Percentiles rank a stretch among this genome's conserved stretches.
These are phyloP conservation scores for Jamesozyma rosinii DNA, from an alignment of 805 yeast genomes.

Conservation along the genomic window DNA sequence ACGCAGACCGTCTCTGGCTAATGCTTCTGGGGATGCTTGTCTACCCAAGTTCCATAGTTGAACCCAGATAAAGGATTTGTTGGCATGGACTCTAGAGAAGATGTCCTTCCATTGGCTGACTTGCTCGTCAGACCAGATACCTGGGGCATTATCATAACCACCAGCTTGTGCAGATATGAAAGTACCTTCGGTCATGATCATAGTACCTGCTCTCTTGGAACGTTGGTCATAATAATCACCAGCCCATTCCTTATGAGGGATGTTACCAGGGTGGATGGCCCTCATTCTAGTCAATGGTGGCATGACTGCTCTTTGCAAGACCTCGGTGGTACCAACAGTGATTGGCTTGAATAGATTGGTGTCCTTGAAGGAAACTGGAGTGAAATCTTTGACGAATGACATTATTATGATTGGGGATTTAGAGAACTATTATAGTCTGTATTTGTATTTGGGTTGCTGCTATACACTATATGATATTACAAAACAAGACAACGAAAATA, in stretches of 20 bases:
- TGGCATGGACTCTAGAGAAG: constrained; percentile 41
- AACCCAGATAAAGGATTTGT: constrained; percentile 36
- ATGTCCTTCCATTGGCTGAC: constrained; percentile 41
- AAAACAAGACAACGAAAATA: no score
- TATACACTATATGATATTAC: no score
- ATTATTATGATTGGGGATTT: constrained; percentile 5
- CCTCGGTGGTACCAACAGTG: constrained; percentile 32
- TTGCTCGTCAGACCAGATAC: constrained; percentile 41
- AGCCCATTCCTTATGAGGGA: constrained; percentile 37
- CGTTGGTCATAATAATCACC: constrained; percentile 46
- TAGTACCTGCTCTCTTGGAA: constrained; percentile 44
- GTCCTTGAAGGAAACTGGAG: constrained; percentile 20
- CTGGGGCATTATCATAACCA: constrained; percentile 38
- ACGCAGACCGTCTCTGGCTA: constrained; percentile 31
- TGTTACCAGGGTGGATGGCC: constrained; percentile 29
- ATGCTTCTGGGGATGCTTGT: constrained; percentile 32
- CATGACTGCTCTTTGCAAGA: constrained; percentile 32
- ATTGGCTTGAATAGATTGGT: constrained; percentile 36
- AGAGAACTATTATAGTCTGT: no score
- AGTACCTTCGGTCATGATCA: constrained; percentile 49
- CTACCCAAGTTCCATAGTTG: constrained; percentile 46
- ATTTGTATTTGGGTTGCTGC: no score
- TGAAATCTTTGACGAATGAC: constrained; percentile 17
- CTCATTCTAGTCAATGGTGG: constrained; percentile 39
- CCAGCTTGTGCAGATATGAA: constrained; percentile 36